These are phyloP conservation scores for Amniculicola lignicola DNA, from an alignment of 495 filamentous ascomycete genomes.

Conservation along the genomic window DNA sequence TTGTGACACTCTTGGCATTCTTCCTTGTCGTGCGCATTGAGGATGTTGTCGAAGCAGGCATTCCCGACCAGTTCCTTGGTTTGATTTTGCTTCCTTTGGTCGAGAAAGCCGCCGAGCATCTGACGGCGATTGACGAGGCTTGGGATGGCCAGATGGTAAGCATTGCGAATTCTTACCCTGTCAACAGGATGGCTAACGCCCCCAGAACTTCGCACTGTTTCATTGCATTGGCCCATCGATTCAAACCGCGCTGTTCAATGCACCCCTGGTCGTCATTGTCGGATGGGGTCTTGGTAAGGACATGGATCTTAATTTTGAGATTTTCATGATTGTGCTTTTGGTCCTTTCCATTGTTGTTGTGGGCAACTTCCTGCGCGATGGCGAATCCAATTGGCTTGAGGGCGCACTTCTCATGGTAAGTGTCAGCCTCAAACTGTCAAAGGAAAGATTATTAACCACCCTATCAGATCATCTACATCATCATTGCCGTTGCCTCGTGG, in stretches of 20 bases:
- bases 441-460: neutral
- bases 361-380: conserved; percentile 48
- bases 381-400: conserved; percentile 49
- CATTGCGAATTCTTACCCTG: neutral
- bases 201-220: conserved; percentile 77
- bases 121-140: conserved; percentile 88
- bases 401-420: conserved; percentile 38
- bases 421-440: neutral
- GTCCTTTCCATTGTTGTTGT: conserved; percentile 80
- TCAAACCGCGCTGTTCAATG: conserved; percentile 87
- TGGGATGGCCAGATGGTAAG: conserved; percentile 68
- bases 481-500: conserved; percentile 33
- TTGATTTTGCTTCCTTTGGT: conserved; percentile 70
- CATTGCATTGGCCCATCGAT: conserved; percentile 86
- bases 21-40: conserved; percentile 80
- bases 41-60: conserved; percentile 59
- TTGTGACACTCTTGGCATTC: conserved; percentile 76
- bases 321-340: conserved; percentile 82
- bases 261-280: conserved; percentile 76
- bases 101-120: conserved; percentile 87
- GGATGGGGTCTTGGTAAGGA: conserved; percentile 71
- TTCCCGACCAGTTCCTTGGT: conserved; percentile 60
- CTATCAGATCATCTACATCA: conserved; percentile 29
- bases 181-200: neutral
- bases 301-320: conserved; percentile 82